Base-by-base conservation (phyloP, 768 basidiomycete genomes). In the Naematelia encephala region DNA sequence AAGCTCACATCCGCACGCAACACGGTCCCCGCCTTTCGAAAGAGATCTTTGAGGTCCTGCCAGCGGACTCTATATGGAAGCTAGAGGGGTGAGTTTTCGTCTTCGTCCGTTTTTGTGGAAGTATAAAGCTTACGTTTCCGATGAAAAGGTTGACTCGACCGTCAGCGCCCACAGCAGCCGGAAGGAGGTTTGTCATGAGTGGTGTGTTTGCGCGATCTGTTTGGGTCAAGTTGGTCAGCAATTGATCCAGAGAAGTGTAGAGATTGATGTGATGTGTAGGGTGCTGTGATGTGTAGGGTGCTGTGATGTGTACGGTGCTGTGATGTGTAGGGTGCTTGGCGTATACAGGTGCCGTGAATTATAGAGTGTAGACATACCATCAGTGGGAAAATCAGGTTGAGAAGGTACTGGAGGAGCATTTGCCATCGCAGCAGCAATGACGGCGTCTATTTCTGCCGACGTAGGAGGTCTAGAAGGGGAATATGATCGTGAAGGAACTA, bases 1-100 rank as follows among this genome's bases (percentile, higher is more conserved):
- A 90, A 81, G 56, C 88, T 83, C 63, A 89, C 84, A 73, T 87
- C 84, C 42, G 91, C 87, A 50, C 88, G 82, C 34, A 90, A 80
- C 63, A 93, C 86, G 26, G 89, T 96, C 43, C 96, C 96, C 4
- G 94, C 90, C 64, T 90, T 88, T 34, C 94, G 85, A 78, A 99
- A 97, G 53, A 99, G 84, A 76, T 99, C 94, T 69, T 99, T 98
- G 62, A 99, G 84, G 80, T 99, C 96, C 80, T 99, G 96, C 96
- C 96, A 99, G 56, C 96, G 86, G 39, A 97, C 93, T 61, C 94
- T 83, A 78, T 94, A 98, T 0, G 96, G 96, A 23, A 99, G 84
- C 91, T 93, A 59, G 12, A 39, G 11, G 46, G 13, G 42, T 63
- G 46, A 69, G 67, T 53, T 19, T 22, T 14, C n/a, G 49, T 11